Evolutionary conservation across 345 rosid genomes (phyloP).

Genomic region (Reutealis trisperma): DNA sequence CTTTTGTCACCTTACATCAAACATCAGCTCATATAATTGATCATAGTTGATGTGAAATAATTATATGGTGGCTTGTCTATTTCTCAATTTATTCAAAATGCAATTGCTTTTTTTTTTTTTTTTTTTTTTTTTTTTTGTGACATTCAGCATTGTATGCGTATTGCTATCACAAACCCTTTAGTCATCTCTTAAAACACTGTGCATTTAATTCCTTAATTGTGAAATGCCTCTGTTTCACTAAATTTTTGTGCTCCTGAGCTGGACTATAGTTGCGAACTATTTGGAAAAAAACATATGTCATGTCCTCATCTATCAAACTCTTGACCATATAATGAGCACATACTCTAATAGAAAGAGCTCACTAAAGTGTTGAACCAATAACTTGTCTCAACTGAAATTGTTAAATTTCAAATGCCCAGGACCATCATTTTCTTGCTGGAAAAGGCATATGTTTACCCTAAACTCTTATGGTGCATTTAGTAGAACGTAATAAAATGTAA

Average conservation of each 20-base stretch:
- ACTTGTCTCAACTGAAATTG: no score
- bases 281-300: not conserved
- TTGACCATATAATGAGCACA: not conserved
- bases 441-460: not conserved
- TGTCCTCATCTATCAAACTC: not conserved
- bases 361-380: no score
- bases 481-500: no score
- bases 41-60: not conserved
- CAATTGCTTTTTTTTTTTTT: not conserved
- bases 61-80: not conserved
- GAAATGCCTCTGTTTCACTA: no score
- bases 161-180: no score
- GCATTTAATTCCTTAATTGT: not conserved
- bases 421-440: not conserved
- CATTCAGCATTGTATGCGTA: not conserved
- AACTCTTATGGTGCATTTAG: no score
- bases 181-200: not conserved
- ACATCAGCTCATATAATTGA: not conserved
- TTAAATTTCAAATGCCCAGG: not conserved
- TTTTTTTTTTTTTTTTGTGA: not conserved
- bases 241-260: not conserved
- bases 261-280: not conserved
- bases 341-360: no score
- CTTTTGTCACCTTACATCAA: not conserved
- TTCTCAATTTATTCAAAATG: no score